Evolutionary conservation across 805 yeast genomes (phyloP).

Genomic region (Nakazawaea peltata): DNA sequence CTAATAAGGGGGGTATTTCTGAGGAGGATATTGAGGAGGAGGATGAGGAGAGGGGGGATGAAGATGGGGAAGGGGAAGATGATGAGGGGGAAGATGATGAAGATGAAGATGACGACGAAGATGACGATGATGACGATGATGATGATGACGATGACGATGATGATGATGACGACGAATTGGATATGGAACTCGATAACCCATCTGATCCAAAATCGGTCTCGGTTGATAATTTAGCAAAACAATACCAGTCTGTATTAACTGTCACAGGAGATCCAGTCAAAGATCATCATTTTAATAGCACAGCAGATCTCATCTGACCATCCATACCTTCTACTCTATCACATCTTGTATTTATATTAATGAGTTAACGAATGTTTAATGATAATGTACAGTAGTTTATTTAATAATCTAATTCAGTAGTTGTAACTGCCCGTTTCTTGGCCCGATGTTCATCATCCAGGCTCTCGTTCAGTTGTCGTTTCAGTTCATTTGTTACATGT

Average conservation of each 20-base stretch:
- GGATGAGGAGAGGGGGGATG: conserved; percentile 39
- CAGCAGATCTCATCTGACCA: conserved; percentile 11
- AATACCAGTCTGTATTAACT: too few species aligned
- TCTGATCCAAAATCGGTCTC: too few species aligned
- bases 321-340: too few species aligned
- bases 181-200: too few species aligned
- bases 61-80: conserved; percentile 31
- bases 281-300: conserved; percentile 8
- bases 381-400: background rate
- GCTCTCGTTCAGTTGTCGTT: background rate
- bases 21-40: conserved; percentile 41
- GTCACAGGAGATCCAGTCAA: conserved; percentile 7
- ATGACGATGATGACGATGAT: conserved; percentile 20
- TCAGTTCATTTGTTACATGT: background rate
- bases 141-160: conserved; percentile 10
- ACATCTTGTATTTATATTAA: too few species aligned
- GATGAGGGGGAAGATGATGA: conserved; percentile 31
- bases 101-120: conserved; percentile 31
- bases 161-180: conserved; percentile 13
- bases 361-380: too few species aligned
- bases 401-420: background rate
- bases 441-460: background rate
- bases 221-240: too few species aligned
- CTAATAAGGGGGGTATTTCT: conserved; percentile 33
- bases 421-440: background rate